Percentiles rank a stretch among this genome's conserved stretches.
These are phyloP conservation scores for Eimeria brunetti DNA, from an alignment of 169 alveolate genomes.

Conservation along the genomic window DNA sequence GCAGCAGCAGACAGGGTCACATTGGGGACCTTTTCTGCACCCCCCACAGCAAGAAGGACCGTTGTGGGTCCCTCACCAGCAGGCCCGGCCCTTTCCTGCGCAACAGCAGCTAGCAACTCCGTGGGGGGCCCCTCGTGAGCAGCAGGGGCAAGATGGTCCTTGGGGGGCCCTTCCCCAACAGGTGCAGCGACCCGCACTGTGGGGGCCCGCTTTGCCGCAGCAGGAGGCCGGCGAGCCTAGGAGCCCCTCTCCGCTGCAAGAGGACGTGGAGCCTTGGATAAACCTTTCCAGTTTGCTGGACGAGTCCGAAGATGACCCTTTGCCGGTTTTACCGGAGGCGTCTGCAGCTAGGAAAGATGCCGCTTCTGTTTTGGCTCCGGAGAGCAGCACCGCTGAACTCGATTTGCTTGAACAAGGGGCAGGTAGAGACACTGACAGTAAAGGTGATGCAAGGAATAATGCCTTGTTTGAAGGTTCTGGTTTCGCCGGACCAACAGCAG, in stretches of 20 bases:
- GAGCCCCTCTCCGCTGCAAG: neutral
- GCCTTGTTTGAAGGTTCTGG: neutral
- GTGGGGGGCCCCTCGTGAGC: neutral
- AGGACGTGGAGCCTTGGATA: neutral
- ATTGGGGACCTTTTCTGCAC: neutral
- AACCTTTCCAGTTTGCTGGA: neutral
- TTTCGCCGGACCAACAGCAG: neutral
- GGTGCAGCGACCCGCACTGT: neutral
- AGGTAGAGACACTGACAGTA: neutral
- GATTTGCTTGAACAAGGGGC: neutral
- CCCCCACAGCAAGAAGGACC: neutral
- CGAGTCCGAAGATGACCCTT: neutral
- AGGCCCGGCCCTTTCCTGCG: neutral
- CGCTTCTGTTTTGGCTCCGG: neutral
- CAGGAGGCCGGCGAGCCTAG: neutral
- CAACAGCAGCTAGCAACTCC: neutral
- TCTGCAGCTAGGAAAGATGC: neutral
- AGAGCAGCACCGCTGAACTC: neutral
- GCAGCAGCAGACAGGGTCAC: neutral
- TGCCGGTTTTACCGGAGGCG: neutral
- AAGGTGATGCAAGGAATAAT: neutral
- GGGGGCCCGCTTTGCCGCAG: neutral
- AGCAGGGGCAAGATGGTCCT: neutral
- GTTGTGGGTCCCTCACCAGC: neutral
- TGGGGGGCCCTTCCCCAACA: neutral